phyloP scores from a whole-genome alignment of 1,284 basidiomycete genomes.

The Golubevia sp. region DNA sequence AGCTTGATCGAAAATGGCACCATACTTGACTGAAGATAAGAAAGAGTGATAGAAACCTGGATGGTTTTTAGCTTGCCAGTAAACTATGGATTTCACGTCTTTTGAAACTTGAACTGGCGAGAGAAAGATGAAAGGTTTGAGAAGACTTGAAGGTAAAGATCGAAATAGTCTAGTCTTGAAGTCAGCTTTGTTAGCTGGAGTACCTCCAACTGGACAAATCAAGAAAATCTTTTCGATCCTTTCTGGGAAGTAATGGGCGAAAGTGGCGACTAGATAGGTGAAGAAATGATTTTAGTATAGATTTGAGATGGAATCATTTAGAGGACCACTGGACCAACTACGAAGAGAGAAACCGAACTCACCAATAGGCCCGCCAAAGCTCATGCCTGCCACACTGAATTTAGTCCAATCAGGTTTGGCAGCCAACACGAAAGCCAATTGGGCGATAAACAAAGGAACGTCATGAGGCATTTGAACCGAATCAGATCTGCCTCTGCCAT shows the following conservation, averaged over 20 bases:
- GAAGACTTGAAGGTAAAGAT: constrained; percentile 8
- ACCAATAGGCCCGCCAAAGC: constrained; percentile 24
- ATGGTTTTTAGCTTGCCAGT: constrained; percentile 29
- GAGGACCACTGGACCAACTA: too few relatives aligned
- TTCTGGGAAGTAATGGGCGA: constrained; percentile 27
- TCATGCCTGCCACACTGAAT: constrained; percentile 30
- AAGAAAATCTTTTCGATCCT: constrained; percentile 23
- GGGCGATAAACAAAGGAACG: constrained; percentile 22
- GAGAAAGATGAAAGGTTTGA: constrained; percentile 16
- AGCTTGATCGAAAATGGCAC: constrained; percentile 19
- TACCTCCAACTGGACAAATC: constrained; percentile 28
- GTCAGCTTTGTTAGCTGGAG: constrained; percentile 15
- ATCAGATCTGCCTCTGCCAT: constrained; percentile 29
- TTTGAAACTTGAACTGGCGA: constrained; percentile 15
- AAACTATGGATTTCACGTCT: constrained; percentile 18
- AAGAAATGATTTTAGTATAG: too few relatives aligned
- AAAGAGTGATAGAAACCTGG: constrained; percentile 28
- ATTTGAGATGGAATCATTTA: too few relatives aligned
- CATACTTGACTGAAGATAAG: constrained; percentile 22
- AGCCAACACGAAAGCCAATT: constrained; percentile 25
- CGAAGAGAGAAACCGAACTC: too few relatives aligned
- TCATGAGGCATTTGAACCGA: constrained; percentile 26
- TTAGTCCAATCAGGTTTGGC: constrained; percentile 27
- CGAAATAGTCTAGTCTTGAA: constrained; percentile 21
- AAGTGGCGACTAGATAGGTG: constrained; percentile 10